phyloP scores from a whole-genome alignment of 345 rosid genomes.

The Arabidopsis arenosa region DNA sequence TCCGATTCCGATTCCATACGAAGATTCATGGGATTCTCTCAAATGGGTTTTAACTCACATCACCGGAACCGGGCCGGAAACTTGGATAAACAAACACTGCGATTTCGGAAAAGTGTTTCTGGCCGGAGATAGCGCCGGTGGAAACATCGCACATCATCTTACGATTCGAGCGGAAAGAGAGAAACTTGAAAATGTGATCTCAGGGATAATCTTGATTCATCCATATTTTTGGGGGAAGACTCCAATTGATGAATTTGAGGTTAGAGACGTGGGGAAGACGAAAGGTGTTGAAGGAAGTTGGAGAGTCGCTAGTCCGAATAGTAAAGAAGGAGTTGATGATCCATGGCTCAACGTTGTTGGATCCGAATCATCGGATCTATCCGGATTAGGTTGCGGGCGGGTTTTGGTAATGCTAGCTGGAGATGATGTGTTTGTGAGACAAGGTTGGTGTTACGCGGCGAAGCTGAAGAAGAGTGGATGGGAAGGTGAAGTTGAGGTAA shows the following conservation, averaged over 20 bases:
- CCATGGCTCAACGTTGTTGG: conserved; percentile 52
- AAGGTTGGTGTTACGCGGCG: conserved; percentile 49
- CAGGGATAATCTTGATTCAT: conserved; percentile 50
- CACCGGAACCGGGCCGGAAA: conserved; percentile 49
- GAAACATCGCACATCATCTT: conserved; percentile 54
- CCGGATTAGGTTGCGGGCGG: conserved; percentile 45
- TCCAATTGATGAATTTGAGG: conserved; percentile 38
- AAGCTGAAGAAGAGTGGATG: conserved; percentile 51
- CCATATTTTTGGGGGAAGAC: conserved; percentile 54
- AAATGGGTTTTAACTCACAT: conserved; percentile 59
- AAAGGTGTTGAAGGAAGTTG: conserved; percentile 31
- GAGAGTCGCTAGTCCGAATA: conserved; percentile 45
- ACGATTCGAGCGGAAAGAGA: conserved; percentile 44
- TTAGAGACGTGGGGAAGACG: conserved; percentile 4
- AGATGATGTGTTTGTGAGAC: conserved; percentile 43
- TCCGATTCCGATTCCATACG: conserved; percentile 57
- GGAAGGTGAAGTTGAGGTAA: conserved; percentile 49
- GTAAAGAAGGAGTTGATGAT: conserved; percentile 51
- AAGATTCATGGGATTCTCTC: conserved; percentile 61
- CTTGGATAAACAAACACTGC: conserved; percentile 53
- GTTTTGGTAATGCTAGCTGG: conserved; percentile 55
- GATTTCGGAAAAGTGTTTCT: conserved; percentile 53
- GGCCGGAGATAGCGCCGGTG: conserved; percentile 75
- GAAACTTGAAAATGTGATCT: background rate
- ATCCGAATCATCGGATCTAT: conserved; percentile 39